These are phyloP conservation scores for Protomyces lactucae-debilis DNA, from an alignment of 1,139 yeast genomes.

Conservation along the genomic window DNA sequence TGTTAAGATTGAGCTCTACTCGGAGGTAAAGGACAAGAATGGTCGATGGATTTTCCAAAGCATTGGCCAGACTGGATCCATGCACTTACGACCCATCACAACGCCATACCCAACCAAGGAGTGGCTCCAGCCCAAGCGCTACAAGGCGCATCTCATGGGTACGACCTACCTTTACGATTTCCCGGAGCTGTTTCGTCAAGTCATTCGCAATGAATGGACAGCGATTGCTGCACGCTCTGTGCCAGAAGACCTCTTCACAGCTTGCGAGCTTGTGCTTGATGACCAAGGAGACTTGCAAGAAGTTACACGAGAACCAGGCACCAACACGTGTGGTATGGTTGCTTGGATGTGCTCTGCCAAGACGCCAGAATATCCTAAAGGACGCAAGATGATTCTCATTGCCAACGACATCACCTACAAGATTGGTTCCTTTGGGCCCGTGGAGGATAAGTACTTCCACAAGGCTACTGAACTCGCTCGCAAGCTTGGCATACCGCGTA, in stretches of 20 bases:
- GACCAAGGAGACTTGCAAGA: conserved; percentile 70
- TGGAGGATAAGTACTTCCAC: conserved; percentile 84
- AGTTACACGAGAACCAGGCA: conserved; percentile 91
- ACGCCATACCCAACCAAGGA: conserved; percentile 97
- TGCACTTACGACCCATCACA: conserved; percentile 93
- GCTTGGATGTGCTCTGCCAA: conserved; percentile 87
- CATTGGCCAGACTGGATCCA: conserved; percentile 78
- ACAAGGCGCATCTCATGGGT: conserved; percentile 97
- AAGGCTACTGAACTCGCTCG: conserved; percentile 90
- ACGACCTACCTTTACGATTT: conserved; percentile 96
- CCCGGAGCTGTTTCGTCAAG: conserved; percentile 98
- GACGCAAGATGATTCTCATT: conserved; percentile 84
- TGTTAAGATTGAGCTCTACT: conserved; percentile 88
- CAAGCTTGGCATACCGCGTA: conserved; percentile 85
- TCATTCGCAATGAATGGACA: conserved; percentile 80
- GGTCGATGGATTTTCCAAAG: conserved; percentile 98
- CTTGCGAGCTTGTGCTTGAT: conserved; percentile 78
- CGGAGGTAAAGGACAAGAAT: conserved; percentile 83
- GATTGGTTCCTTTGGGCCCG: conserved; percentile 99
- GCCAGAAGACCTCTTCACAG: conserved; percentile 73
- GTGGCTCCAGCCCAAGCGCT: conserved; percentile 96
- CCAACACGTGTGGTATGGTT: conserved; percentile 94
- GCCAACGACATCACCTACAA: conserved; percentile 96
- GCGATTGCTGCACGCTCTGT: conserved; percentile 46
- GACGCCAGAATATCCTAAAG: conserved; percentile 96